Conservation (phyloP, 495 filamentous ascomycete genomes). For the Tuber brumale region DNA sequence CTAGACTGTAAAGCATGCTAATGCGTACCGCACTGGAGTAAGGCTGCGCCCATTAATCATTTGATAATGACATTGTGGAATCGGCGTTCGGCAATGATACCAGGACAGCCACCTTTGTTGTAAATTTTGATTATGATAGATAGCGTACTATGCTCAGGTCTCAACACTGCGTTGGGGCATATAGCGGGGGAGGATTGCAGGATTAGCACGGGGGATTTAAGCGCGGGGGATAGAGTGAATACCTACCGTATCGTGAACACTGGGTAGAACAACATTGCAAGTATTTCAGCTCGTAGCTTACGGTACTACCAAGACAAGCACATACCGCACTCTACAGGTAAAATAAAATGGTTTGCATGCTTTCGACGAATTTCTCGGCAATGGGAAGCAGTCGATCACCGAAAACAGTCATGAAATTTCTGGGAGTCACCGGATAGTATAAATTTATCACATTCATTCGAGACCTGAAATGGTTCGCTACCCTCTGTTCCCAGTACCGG, state of each 20-base stretch:
- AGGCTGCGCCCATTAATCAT: not conserved
- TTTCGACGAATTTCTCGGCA: not conserved
- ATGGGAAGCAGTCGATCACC: not conserved
- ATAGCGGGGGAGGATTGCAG: not conserved
- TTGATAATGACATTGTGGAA: not conserved
- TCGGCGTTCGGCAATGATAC: not conserved
- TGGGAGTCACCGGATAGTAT: not conserved
- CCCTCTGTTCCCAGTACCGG: too few species aligned
- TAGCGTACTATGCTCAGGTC: not conserved
- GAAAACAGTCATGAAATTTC: not conserved
- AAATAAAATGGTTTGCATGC: not conserved
- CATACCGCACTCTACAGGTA: not conserved
- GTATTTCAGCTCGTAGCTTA: not conserved
- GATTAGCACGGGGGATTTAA: not conserved
- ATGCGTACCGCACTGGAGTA: not conserved
- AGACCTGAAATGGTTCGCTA: not conserved
- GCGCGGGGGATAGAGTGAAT: not conserved
- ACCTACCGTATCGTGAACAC: not conserved
- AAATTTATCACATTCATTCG: not conserved
- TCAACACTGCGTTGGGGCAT: not conserved
- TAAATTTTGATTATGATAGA: not conserved
- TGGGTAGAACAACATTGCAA: too few species aligned
- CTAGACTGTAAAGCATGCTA: not conserved
- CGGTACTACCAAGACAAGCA: not conserved
- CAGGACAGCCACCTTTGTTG: not conserved